Evolutionary conservation across 495 filamentous ascomycete species (phyloP).

Genomic region (Penicillium steckii): DNA sequence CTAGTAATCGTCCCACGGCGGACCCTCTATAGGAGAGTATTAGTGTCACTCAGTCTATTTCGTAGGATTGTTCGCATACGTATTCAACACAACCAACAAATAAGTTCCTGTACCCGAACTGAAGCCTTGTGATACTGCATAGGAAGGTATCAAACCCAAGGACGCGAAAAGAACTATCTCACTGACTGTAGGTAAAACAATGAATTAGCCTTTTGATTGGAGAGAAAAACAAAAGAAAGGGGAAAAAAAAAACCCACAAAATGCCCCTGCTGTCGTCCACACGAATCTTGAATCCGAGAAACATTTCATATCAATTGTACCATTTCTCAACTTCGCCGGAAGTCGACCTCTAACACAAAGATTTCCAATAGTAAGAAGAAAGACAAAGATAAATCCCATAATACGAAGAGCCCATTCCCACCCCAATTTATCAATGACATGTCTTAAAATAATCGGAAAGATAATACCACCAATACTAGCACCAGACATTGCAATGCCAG

Average conservation of each 20-base stretch:
- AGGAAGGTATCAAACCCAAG: constrained; percentile 46
- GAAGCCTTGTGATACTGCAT: constrained; percentile 31
- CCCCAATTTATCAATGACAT: constrained; percentile 44
- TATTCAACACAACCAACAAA: constrained; percentile 26
- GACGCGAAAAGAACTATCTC: constrained; percentile 49
- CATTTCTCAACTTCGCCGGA: constrained; percentile 20
- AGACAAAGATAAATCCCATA: constrained; percentile 54
- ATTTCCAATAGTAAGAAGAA: constrained; percentile 45
- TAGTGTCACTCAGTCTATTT: too few species aligned
- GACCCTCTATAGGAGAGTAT: constrained; percentile 16
- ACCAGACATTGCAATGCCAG: constrained; percentile 29
- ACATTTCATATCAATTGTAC: constrained; percentile 50
- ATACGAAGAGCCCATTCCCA: constrained; percentile 60
- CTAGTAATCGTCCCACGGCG: constrained; percentile 60
- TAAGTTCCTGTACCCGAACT: constrained; percentile 22
- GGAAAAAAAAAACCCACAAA: constrained; percentile 31
- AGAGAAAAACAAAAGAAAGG: background rate
- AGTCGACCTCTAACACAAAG: constrained; percentile 30
- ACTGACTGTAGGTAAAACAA: constrained; percentile 25
- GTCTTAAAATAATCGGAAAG: constrained; percentile 55
- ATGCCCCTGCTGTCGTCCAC: constrained; percentile 25
- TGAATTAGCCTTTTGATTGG: background rate
- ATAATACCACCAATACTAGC: constrained; percentile 51
- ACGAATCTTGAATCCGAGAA: constrained; percentile 46
- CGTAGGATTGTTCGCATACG: constrained; percentile 22